These are phyloP conservation scores for Sporisorium scitamineum DNA, from an alignment of 1,284 basidiomycete genomes.

Conservation along the genomic window DNA sequence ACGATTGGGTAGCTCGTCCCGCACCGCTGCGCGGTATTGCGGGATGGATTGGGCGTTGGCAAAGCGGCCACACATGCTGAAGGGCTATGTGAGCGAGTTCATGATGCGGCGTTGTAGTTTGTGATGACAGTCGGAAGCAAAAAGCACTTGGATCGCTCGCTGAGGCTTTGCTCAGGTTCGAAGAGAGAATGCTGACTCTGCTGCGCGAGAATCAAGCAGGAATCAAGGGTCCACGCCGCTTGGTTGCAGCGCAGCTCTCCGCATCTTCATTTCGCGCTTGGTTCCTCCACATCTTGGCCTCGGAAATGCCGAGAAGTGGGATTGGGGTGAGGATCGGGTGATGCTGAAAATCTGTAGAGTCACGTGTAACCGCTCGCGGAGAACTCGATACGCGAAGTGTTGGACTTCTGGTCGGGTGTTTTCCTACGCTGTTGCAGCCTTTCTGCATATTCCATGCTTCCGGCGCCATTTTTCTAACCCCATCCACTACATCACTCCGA, in stretches of 20 bases:
- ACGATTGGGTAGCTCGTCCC: slow-evolving; percentile 27
- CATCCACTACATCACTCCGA: background rate
- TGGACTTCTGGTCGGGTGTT: slow-evolving; percentile 35
- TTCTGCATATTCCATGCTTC: background rate
- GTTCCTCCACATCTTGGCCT: slow-evolving; percentile 1
- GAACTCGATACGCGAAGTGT: slow-evolving; percentile 25
- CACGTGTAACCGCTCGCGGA: slow-evolving; percentile 31
- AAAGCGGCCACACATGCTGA: slow-evolving; percentile 58
- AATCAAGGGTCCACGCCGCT: background rate
- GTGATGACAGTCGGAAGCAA: background rate
- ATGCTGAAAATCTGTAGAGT: background rate
- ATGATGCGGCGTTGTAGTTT: background rate
- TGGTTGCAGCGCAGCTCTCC: background rate
- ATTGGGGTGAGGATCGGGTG: slow-evolving; percentile 4
- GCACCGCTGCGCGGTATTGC: slow-evolving; percentile 43
- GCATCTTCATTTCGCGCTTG: background rate
- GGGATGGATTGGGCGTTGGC: slow-evolving; percentile 52
- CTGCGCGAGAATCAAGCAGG: background rate
- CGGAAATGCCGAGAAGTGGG: background rate
- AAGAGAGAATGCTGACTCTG: background rate
- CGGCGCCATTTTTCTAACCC: background rate
- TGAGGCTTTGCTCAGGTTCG: background rate
- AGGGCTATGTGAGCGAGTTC: slow-evolving; percentile 1
- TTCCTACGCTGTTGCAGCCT: slow-evolving; percentile 24
- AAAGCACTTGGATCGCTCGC: background rate